These are phyloP conservation scores for Cryptococcus maquisensis DNA, from an alignment of 1,284 basidiomycete species.

Conservation along the genomic window DNA sequence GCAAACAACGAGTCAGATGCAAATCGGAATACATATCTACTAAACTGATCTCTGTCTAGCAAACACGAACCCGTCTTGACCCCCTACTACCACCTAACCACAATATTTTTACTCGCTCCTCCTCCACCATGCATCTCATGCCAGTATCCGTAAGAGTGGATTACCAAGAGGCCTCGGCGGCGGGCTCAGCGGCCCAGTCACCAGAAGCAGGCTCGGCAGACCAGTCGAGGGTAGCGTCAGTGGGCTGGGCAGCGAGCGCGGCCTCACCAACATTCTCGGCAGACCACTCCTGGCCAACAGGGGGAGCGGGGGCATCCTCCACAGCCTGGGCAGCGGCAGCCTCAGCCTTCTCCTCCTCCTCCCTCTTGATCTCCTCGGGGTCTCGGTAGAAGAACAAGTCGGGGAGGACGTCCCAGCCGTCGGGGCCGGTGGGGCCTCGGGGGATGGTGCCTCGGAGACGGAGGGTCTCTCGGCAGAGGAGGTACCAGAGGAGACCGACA, in stretches of 20 bases:
- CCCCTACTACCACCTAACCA: too few relatives aligned
- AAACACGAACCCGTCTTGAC: too few relatives aligned
- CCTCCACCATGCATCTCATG: too few relatives aligned
- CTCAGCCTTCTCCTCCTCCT: constrained; percentile 85
- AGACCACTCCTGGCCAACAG: constrained; percentile 68
- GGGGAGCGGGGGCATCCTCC: constrained; percentile 51
- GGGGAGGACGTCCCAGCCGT: constrained; percentile 96
- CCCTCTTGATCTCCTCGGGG: constrained; percentile 97
- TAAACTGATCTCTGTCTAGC: too few relatives aligned
- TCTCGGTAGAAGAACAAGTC: constrained; percentile 99
- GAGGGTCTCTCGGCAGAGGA: constrained; percentile 95
- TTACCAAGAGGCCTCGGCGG: constrained; percentile 10
- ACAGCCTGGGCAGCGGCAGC: constrained; percentile 62
- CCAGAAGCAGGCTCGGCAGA: constrained; percentile 34
- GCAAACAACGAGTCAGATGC: too few relatives aligned
- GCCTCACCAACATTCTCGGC: constrained; percentile 64
- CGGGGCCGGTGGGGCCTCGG: constrained; percentile 74
- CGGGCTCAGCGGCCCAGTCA: constrained; percentile 34
- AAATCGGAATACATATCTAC: too few relatives aligned
- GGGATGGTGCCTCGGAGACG: constrained; percentile 89
- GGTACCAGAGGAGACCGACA: constrained; percentile 98
- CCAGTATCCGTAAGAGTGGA: not conserved
- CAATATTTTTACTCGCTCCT: too few relatives aligned
- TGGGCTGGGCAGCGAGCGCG: constrained; percentile 74
- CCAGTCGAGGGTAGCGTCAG: constrained; percentile 66